Percentiles rank a stretch among this genome's conserved stretches.
Conservation (phyloP, 139 green algal species). For the Chlorella sp. region DNA sequence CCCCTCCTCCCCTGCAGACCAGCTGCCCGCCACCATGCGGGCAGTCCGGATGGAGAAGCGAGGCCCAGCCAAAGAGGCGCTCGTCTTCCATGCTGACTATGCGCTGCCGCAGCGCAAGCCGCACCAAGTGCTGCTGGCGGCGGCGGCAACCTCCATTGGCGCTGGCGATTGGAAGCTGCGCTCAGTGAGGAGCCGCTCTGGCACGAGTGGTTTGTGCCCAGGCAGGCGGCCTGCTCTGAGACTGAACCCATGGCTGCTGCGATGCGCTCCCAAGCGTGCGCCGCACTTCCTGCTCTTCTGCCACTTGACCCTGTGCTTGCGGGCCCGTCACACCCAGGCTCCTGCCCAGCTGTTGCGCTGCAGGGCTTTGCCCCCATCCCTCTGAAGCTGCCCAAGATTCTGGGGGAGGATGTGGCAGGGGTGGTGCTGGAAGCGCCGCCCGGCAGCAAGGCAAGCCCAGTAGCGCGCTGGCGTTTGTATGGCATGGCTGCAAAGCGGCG, state of each 20-base stretch:
- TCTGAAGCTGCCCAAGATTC: conserved; percentile 13
- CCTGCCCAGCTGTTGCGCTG: too few species aligned
- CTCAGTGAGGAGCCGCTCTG: not conserved
- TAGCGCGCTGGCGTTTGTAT: too few species aligned
- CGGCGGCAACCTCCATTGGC: not conserved
- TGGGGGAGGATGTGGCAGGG: conserved; percentile 32
- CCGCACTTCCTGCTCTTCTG: not conserved
- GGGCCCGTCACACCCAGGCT: not conserved
- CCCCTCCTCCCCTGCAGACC: too few species aligned
- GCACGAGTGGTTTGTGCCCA: not conserved
- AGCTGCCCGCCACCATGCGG: not conserved
- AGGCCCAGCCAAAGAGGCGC: conserved; percentile 1
- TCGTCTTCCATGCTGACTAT: not conserved
- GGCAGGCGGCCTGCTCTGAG: not conserved
- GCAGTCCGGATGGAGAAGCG: conserved; percentile 7
- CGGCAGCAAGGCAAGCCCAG: conserved; percentile 29
- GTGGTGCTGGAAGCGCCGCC: conserved; percentile 25
- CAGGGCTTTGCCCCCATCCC: conserved; percentile 34
- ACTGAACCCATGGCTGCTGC: not conserved
- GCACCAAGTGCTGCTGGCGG: conserved; percentile 23
- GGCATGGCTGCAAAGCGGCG: too few species aligned
- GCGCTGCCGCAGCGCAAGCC: not conserved
- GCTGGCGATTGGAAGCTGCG: conserved; percentile 25
- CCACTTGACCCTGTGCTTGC: not conserved
- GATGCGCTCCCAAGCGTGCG: too few species aligned